Conservation (phyloP, 352 stramenopile genomes). For the Peronospora tabacina region DNA sequence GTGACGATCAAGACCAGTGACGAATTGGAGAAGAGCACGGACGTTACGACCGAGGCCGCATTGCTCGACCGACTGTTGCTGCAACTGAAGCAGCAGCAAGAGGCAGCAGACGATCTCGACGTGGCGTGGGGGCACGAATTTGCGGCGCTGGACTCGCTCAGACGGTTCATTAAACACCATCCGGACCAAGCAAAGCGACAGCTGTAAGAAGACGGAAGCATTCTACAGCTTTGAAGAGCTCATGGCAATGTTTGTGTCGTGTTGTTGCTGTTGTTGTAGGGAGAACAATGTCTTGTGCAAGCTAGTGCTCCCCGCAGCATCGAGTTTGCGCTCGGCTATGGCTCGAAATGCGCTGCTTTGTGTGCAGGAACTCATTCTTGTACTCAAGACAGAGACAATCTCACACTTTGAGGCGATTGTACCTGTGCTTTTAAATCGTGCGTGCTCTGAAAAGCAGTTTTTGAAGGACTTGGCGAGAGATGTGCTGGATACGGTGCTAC, state of each 20-base stretch:
- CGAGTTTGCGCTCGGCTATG: conserved; percentile 56
- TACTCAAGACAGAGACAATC: conserved; percentile 19
- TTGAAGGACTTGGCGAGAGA: conserved; percentile 50
- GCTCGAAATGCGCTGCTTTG: conserved; percentile 58
- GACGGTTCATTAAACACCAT: conserved; percentile 36
- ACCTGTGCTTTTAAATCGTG: conserved; percentile 43
- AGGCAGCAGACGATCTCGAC: conserved; percentile 8
- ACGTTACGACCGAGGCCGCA: conserved; percentile 26
- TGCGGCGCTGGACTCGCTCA: conserved; percentile 35
- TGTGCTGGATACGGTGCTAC: conserved; percentile 40
- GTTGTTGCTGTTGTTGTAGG: conserved; percentile 16
- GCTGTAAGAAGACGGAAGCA: conserved; percentile 20
- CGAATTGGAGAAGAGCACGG: conserved; percentile 35
- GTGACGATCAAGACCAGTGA: conserved; percentile 42
- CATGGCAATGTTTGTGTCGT: not conserved
- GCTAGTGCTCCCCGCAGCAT: conserved; percentile 50
- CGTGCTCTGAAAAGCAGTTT: conserved; percentile 69
- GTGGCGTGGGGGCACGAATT: conserved; percentile 41
- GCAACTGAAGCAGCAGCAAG: conserved; percentile 3
- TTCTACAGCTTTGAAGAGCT: not conserved
- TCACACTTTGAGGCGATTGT: conserved; percentile 41
- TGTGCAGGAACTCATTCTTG: conserved; percentile 48
- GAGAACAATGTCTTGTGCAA: conserved; percentile 17
- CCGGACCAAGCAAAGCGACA: conserved; percentile 20
- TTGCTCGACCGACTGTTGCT: conserved; percentile 32